phyloP scores from a whole-genome alignment of 1,284 basidiomycete genomes.

The Meripilus lineatus region DNA sequence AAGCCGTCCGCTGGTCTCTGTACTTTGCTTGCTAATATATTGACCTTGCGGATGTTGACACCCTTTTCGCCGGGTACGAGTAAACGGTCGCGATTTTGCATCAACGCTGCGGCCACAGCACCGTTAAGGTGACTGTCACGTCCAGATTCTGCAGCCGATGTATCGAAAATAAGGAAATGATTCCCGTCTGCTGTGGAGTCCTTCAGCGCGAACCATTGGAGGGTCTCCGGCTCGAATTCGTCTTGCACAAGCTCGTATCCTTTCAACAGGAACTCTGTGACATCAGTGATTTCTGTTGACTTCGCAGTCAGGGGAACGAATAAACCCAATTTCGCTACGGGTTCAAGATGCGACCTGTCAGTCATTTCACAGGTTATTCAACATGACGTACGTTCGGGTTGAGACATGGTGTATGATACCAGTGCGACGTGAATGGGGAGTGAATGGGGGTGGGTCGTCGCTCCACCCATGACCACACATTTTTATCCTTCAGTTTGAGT shows the following conservation, averaged over 20 bases:
- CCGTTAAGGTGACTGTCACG: constrained; percentile 33
- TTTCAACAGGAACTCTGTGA: constrained; percentile 28
- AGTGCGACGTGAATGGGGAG: no score
- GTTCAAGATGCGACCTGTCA: no score
- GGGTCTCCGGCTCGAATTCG: constrained; percentile 30
- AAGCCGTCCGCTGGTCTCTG: constrained; percentile 14
- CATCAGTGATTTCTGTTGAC: constrained; percentile 19
- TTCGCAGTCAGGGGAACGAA: constrained; percentile 35
- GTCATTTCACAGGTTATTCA: no score
- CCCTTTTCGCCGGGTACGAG: constrained; percentile 17
- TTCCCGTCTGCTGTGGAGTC: constrained; percentile 13
- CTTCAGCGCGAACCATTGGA: constrained; percentile 37
- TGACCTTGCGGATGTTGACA: constrained; percentile 26
- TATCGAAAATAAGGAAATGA: constrained; percentile 31
- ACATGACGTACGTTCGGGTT: no score
- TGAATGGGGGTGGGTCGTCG: no score
- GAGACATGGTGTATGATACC: no score
- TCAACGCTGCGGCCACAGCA: constrained; percentile 31
- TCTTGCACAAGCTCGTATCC: constrained; percentile 28
- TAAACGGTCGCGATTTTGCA: constrained; percentile 28
- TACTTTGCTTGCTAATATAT: constrained; percentile 33
- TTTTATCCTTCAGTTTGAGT: no score
- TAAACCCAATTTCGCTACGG: no score
- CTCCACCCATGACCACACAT: no score
- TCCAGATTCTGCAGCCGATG: constrained; percentile 31